A percentile compares a stretch with the other conserved stretches of the same genome.
Evolutionary conservation across 306 rosid genomes (phyloP).

Genomic region (Citrullus mucosospermus): DNA sequence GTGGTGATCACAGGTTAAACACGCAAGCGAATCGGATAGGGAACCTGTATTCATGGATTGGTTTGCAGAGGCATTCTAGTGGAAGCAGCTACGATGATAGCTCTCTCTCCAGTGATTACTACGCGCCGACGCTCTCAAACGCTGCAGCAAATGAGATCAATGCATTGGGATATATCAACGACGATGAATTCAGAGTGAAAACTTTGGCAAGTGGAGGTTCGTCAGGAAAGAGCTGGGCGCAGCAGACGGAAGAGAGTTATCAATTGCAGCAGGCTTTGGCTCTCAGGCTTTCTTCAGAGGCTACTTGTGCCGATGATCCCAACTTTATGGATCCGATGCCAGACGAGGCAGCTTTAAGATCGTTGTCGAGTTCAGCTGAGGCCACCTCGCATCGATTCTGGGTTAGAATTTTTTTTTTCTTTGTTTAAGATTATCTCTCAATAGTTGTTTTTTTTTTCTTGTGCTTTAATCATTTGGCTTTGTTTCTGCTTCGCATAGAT

Average conservation of each 20-base stretch:
- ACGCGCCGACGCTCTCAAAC: constrained; percentile 56
- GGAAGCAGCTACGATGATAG: constrained; percentile 94
- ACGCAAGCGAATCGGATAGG: constrained; percentile 65
- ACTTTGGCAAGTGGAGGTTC: constrained; percentile 33
- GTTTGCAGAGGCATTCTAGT: constrained; percentile 86
- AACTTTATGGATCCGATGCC: constrained; percentile 72
- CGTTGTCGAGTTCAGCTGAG: constrained; percentile 33
- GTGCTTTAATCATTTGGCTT: not conserved
- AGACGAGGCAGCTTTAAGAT: constrained; percentile 33
- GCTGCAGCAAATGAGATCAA: constrained; percentile 56
- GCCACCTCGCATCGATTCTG: constrained; percentile 78
- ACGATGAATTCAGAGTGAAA: constrained; percentile 31
- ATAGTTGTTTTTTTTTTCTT: not conserved
- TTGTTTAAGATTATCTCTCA: not conserved
- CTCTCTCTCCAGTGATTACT: constrained; percentile 78
- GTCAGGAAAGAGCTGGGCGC: constrained; percentile 94
- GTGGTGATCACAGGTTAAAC: constrained; percentile 42
- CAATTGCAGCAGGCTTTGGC: constrained; percentile 88
- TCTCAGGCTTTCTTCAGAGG: constrained; percentile 73
- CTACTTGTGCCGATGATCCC: constrained; percentile 85
- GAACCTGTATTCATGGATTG: constrained; percentile 40
- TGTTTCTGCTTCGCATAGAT: not conserved
- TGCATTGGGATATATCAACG: constrained; percentile 43
- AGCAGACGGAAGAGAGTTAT: constrained; percentile 98
- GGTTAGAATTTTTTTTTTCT: constrained; percentile 22